Base-by-base conservation (phyloP, 2,329 filamentous ascomycete species). In the Xylaria sp. region DNA sequence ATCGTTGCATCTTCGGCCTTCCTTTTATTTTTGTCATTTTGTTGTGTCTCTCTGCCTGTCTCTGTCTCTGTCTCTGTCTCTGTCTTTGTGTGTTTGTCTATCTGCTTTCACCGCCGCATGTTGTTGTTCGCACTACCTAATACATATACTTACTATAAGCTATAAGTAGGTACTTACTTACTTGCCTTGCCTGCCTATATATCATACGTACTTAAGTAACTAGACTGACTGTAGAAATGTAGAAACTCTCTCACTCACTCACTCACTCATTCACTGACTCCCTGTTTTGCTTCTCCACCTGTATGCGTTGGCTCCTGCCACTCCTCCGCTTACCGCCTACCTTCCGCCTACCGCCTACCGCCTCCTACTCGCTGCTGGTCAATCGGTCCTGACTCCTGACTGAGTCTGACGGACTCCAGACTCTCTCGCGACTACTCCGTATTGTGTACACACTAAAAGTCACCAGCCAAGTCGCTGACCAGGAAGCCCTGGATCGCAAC, bases 241-340 rank as follows among this genome's bases (percentile, higher is more conserved):
- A n/a, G n/a, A n/a, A n/a, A n/a, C n/a, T n/a, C n/a, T n/a, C n/a
- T n/a, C n/a, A n/a, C n/a, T n/a, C n/a, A n/a, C n/a, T n/a, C n/a
- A n/a, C n/a, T n/a, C n/a, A n/a, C n/a, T n/a, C n/a, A n/a, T n/a
- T n/a, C n/a, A n/a, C n/a, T n/a, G 8, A 47, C 21, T 62, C 64
- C 66, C 59, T 63, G 67, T 32, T 68, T 44, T 60, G 67, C 23
- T 70, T 54, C 70, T 65, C 70, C 70, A 70, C 68, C 60, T 60
- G 57, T 64, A 65, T 72, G 70, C 68, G 70, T 67, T 72, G 70
- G 69, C 68, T 75, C 71, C 69, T 74, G 70, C 68, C 60, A 63
- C 60, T 71, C 68, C 68, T 65, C 73, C 71, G 69, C 72, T 74
- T 72, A 71, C 69, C 71, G 68, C 67, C 44, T 42, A n/a, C n/a